Evolutionary conservation across 2,329 filamentous ascomycete genomes (phyloP).

Genomic region (Ceratocystiopsis sp.): DNA sequence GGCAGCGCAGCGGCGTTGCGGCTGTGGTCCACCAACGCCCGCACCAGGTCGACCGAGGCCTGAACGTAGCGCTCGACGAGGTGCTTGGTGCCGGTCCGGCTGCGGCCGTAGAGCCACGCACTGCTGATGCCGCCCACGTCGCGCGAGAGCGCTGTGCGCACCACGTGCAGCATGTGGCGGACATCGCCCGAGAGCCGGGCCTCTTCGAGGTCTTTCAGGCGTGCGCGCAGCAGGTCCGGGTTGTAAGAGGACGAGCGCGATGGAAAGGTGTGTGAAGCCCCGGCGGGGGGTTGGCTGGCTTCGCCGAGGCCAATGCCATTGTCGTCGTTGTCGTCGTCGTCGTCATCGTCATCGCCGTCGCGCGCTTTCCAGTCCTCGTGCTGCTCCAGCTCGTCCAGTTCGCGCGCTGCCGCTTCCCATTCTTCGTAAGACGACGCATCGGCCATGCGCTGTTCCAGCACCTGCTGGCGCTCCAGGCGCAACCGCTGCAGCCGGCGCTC

Average conservation of each 20-base stretch:
- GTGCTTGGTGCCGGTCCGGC: slow-evolving; percentile 70
- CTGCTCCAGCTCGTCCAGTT: slow-evolving; percentile 64
- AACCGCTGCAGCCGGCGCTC: slow-evolving; percentile 2
- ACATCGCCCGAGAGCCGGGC: slow-evolving; percentile 58
- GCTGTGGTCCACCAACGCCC: slow-evolving; percentile 42
- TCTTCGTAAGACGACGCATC: slow-evolving; percentile 32
- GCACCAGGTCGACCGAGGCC: slow-evolving; percentile 58
- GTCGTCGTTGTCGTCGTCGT: not conserved
- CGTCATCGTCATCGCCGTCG: slow-evolving; percentile 33
- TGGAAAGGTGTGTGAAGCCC: too few species aligned
- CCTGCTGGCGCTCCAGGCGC: slow-evolving; percentile 5
- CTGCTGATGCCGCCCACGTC: slow-evolving; percentile 79
- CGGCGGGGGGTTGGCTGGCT: too few species aligned
- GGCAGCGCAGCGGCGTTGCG: slow-evolving; percentile 29
- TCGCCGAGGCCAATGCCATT: too few species aligned
- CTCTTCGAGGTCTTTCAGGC: slow-evolving; percentile 57
- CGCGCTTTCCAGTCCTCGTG: slow-evolving; percentile 61
- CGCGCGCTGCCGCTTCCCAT: slow-evolving; percentile 59
- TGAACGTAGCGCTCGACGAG: slow-evolving; percentile 78
- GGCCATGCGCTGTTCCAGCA: slow-evolving; percentile 7
- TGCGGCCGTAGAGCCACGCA: slow-evolving; percentile 64
- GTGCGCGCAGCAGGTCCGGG: slow-evolving; percentile 46
- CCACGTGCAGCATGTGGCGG: slow-evolving; percentile 58
- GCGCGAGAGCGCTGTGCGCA: slow-evolving; percentile 65
- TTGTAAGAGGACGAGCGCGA: slow-evolving; percentile 33